A percentile compares a stretch with the other conserved stretches of the same genome.
Conservation (phyloP, 148 eudicot species). For the Simmondsia chinensis region DNA sequence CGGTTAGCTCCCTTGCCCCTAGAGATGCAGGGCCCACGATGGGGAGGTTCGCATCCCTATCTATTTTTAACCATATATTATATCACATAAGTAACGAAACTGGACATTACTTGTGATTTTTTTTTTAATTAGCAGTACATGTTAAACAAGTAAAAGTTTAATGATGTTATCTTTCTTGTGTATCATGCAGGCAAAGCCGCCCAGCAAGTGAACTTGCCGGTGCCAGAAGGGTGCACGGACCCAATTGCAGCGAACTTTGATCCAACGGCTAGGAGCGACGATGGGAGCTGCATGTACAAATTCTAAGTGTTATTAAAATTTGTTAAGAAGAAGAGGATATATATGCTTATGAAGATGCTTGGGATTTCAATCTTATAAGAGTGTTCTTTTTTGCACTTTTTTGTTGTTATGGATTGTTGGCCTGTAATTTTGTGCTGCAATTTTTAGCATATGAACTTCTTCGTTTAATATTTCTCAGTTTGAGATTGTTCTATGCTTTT, state of each 20-base stretch:
- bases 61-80: neutral
- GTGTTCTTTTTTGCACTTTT: conserved; percentile 8
- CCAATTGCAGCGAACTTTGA: conserved; percentile 52
- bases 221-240: conserved; percentile 87
- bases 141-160: no score
- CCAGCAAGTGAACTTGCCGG: conserved; percentile 53
- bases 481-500: no score
- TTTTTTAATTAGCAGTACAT: no score
- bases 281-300: conserved; percentile 64
- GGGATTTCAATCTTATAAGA: conserved; percentile 1
- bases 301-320: conserved; percentile 21
- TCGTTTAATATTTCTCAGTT: no score
- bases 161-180: neutral
- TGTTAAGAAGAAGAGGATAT: neutral
- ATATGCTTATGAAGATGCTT: neutral
- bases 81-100: no score
- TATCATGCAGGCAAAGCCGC: conserved; percentile 57
- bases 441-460: no score
- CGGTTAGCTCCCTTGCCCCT: conserved; percentile 33
- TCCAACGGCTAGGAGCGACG: conserved; percentile 86
- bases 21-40: neutral
- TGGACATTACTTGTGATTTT: no score
- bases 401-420: conserved; percentile 15
- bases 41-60: conserved; percentile 4
- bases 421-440: conserved; percentile 22